phyloP scores from a whole-genome alignment of 495 filamentous ascomycete species.

The Diplogelasinospora grovesii region DNA sequence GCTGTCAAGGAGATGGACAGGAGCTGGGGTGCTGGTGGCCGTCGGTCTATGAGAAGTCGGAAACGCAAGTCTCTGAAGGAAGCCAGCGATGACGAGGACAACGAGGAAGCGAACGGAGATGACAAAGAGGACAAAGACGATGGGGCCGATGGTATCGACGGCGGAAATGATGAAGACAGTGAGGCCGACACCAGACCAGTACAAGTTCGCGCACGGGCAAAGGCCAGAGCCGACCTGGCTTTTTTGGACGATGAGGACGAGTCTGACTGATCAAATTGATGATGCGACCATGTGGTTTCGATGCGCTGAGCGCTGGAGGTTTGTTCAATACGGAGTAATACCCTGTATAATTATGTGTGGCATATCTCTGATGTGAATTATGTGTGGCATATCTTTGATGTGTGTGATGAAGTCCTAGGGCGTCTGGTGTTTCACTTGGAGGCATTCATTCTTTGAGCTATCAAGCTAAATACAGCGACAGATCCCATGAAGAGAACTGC shows the following conservation, averaged over 20 bases:
- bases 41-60: slow-evolving; percentile 27
- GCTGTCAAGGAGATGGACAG: slow-evolving; percentile 71
- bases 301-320: not conserved
- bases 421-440: slow-evolving; percentile 20
- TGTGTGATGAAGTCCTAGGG: not conserved
- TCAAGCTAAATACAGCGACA: slow-evolving; percentile 83
- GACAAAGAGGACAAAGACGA: slow-evolving; percentile 20
- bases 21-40: slow-evolving; percentile 59
- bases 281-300: not conserved
- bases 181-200: slow-evolving; percentile 41
- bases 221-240: slow-evolving; percentile 34
- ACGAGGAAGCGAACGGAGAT: slow-evolving; percentile 39
- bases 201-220: slow-evolving; percentile 22
- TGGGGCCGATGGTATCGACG: no score
- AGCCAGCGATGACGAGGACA: slow-evolving; percentile 32
- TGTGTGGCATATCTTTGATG: no score
- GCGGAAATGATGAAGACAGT: slow-evolving; percentile 19
- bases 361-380: no score
- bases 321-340: not conserved
- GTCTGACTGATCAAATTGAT: slow-evolving; percentile 42
- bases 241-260: slow-evolving; percentile 42
- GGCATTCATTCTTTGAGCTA: slow-evolving; percentile 63
- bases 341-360: no score
- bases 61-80: slow-evolving; percentile 22
- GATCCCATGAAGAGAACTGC: slow-evolving; percentile 92